Percentiles rank a stretch among this genome's conserved stretches.
Evolutionary conservation across 2,329 filamentous ascomycete species (phyloP).

Genomic region (Ophiostoma sp.): DNA sequence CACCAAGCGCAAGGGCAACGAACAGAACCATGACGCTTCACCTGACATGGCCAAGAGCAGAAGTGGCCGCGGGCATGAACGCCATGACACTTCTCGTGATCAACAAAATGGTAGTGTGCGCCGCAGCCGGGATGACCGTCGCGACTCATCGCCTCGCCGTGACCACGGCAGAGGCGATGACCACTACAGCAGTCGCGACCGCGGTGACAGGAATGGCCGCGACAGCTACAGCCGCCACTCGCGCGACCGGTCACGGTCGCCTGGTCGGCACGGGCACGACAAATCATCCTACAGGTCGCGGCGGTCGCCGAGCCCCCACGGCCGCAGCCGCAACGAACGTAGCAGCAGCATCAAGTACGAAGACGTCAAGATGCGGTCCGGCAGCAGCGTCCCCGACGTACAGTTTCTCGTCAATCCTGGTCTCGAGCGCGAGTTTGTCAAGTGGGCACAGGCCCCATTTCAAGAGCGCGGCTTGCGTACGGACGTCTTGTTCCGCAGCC

Average conservation of each 20-base stretch:
- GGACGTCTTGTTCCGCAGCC: constrained; percentile 73
- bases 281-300: constrained; percentile 46
- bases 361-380: constrained; percentile 47
- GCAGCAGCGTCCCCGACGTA: constrained; percentile 77
- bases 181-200: constrained; percentile 7
- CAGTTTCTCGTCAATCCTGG: constrained; percentile 79
- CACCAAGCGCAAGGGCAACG: constrained; percentile 1
- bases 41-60: neutral
- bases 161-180: constrained; percentile 4
- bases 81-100: neutral
- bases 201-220: constrained; percentile 38
- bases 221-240: constrained; percentile 36
- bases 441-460: constrained; percentile 75
- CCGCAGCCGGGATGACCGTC: constrained; percentile 35
- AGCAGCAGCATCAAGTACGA: constrained; percentile 34
- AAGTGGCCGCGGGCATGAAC: constrained; percentile 30
- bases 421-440: constrained; percentile 71
- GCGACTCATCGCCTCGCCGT: constrained; percentile 51
- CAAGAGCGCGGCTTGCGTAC: constrained; percentile 63
- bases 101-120: neutral
- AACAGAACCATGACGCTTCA: too few species aligned
- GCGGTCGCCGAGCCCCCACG: constrained; percentile 61
- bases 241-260: constrained; percentile 65
- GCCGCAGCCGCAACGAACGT: neutral
- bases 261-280: constrained; percentile 41